These are phyloP conservation scores for Gelatoporia subvermispora DNA, from an alignment of 768 basidiomycete genomes.

Conservation along the genomic window DNA sequence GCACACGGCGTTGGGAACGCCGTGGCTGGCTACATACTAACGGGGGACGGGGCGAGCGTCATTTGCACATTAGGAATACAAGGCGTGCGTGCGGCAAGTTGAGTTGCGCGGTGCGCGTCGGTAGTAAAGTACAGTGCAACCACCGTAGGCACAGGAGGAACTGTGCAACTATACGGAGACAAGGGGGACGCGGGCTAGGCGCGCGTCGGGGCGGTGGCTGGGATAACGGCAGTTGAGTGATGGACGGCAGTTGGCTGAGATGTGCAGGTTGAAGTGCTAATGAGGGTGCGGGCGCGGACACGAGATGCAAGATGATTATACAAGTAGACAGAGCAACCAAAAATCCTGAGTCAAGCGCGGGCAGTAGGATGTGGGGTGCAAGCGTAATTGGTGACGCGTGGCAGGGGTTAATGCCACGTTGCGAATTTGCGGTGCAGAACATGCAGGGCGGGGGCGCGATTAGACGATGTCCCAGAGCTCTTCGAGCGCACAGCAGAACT, in stretches of 20 bases:
- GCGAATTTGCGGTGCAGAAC: no score
- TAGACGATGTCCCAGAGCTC: slow-evolving; percentile 93
- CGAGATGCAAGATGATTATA: background rate
- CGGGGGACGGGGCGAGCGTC: background rate
- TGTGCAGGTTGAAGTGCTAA: slow-evolving; percentile 26
- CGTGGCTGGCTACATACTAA: slow-evolving; percentile 7
- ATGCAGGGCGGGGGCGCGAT: slow-evolving; percentile 9
- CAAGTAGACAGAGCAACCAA: background rate
- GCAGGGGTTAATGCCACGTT: no score
- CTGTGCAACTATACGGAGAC: background rate
- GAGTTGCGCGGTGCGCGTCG: slow-evolving; percentile 22
- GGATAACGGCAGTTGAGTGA: slow-evolving; percentile 6
- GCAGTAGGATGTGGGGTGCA: background rate
- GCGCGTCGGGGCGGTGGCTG: background rate
- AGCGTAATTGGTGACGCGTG: background rate
- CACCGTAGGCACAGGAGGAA: slow-evolving; percentile 7
- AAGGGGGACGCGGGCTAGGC: slow-evolving; percentile 1
- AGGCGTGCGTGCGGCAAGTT: slow-evolving; percentile 27
- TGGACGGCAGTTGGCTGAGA: slow-evolving; percentile 15
- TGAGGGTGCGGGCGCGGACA: background rate
- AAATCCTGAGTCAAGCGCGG: background rate
- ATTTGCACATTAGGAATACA: slow-evolving; percentile 9
- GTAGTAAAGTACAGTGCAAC: background rate
- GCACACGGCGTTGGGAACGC: slow-evolving; percentile 13
- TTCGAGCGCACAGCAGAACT: slow-evolving; percentile 91